phyloP scores from a whole-genome alignment of 2,329 filamentous ascomycete species.

The Sordariomycetes sp. region DNA sequence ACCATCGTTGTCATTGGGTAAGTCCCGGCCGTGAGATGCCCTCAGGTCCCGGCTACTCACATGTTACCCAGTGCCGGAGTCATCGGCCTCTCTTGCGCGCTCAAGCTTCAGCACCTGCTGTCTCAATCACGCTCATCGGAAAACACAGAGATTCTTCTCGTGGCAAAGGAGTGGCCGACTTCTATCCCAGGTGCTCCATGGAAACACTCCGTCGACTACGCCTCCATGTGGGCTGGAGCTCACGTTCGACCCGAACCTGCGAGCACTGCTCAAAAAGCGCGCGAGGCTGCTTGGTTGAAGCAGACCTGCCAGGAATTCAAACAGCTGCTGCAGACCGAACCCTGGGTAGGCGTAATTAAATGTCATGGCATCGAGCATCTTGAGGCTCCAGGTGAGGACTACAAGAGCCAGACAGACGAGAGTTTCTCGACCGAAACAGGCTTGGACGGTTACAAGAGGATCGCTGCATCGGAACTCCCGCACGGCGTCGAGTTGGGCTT shows the following conservation, averaged over 20 bases:
- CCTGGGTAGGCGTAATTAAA: slow-evolving; percentile 35
- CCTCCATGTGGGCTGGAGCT: slow-evolving; percentile 49
- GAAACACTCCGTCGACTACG: slow-evolving; percentile 30
- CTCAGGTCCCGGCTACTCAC: background rate
- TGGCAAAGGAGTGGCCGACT: slow-evolving; percentile 23
- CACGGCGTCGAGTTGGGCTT: slow-evolving; percentile 33
- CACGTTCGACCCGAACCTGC: slow-evolving; percentile 43
- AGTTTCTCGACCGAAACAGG: slow-evolving; percentile 18
- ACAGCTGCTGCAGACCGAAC: slow-evolving; percentile 11
- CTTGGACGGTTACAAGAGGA: slow-evolving; percentile 14
- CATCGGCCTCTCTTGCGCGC: slow-evolving; percentile 38
- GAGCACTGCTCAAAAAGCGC: slow-evolving; percentile 18
- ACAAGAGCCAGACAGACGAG: slow-evolving; percentile 18
- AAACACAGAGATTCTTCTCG: slow-evolving; percentile 12
- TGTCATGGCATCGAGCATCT: slow-evolving; percentile 42
- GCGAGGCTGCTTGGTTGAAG: slow-evolving; percentile 22
- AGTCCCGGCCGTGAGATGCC: background rate
- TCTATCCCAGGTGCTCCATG: slow-evolving; percentile 19
- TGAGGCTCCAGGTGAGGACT: slow-evolving; percentile 30
- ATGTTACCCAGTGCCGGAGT: slow-evolving; percentile 33
- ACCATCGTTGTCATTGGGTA: slow-evolving; percentile 7
- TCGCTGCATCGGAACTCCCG: slow-evolving; percentile 27
- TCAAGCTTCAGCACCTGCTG: slow-evolving; percentile 28
- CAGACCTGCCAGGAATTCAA: slow-evolving; percentile 14
- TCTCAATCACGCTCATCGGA: background rate